Conservation (phyloP, 73 alveolate species). For the Paramecium biaurelia region DNA sequence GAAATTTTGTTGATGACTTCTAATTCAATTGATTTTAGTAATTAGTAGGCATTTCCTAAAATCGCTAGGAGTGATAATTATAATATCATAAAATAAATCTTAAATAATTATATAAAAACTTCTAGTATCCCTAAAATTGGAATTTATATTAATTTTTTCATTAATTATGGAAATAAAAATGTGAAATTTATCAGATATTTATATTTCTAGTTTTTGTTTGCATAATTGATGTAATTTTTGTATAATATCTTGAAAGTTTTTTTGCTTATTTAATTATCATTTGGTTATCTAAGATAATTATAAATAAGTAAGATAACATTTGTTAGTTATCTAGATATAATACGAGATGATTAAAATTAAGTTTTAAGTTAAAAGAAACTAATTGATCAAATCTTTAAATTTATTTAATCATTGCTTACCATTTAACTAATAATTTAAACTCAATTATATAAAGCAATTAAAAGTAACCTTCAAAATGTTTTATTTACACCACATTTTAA, state of each 20-base stretch:
- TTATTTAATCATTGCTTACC: no score
- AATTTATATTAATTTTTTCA: not conserved
- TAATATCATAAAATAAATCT: not conserved
- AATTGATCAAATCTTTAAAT: no score
- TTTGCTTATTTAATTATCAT: no score
- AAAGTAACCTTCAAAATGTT: no score
- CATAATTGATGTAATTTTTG: not conserved
- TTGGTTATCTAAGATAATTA: no score
- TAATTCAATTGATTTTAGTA: not conserved
- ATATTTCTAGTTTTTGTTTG: not conserved
- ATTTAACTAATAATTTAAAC: no score
- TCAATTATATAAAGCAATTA: no score
- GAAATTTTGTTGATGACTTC: not conserved
- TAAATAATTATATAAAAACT: not conserved
- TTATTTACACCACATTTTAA: no score
- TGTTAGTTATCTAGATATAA: no score
- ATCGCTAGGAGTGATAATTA: not conserved
- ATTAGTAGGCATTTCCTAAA: not conserved
- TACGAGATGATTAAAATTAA: no score
- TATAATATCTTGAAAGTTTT: not conserved
- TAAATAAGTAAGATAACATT: no score
- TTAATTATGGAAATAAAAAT: not conserved
- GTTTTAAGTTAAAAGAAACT: no score
- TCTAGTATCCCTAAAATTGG: not conserved
- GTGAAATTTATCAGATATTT: not conserved